Conservation (phyloP, 2,329 filamentous ascomycete genomes). For the Clonostachys chloroleuca region DNA sequence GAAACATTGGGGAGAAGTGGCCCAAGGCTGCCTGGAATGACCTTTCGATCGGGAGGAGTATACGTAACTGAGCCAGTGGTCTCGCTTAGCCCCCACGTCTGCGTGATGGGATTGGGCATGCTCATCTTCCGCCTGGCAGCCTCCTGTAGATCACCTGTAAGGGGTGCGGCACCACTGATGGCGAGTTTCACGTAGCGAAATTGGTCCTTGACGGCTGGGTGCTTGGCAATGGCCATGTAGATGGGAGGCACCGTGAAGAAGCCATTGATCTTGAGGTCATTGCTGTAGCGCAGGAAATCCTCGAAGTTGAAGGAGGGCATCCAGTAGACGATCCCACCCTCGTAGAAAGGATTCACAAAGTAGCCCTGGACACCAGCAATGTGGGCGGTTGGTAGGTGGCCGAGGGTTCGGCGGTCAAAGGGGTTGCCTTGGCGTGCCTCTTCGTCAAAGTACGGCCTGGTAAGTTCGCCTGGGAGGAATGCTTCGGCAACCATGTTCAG, state of each 20-base stretch:
- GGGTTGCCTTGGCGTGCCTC: slow-evolving; percentile 12
- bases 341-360: slow-evolving; percentile 31
- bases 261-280: slow-evolving; percentile 42
- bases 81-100: slow-evolving; percentile 57
- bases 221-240: slow-evolving; percentile 54
- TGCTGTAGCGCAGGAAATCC: slow-evolving; percentile 48
- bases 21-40: slow-evolving; percentile 40
- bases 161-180: slow-evolving; percentile 49
- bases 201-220: slow-evolving; percentile 48
- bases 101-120: slow-evolving; percentile 31
- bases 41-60: slow-evolving; percentile 29
- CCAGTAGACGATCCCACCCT: slow-evolving; percentile 51
- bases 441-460: slow-evolving; percentile 18
- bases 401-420: slow-evolving; percentile 26
- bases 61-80: slow-evolving; percentile 43
- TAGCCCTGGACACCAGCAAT: slow-evolving; percentile 40
- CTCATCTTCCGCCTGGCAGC: slow-evolving; percentile 44
- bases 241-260: slow-evolving; percentile 60
- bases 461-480: slow-evolving; percentile 19
- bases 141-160: slow-evolving; percentile 48
- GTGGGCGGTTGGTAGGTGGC: slow-evolving; percentile 39
- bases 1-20: slow-evolving; percentile 17
- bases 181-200: slow-evolving; percentile 44
- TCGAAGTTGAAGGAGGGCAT: slow-evolving; percentile 56
- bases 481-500: slow-evolving; percentile 33